Evolutionary conservation across 2,329 filamentous ascomycete species (phyloP), one percentile per base, ranked within the genome.

Genomic region (Fusarium compactum): DNA sequence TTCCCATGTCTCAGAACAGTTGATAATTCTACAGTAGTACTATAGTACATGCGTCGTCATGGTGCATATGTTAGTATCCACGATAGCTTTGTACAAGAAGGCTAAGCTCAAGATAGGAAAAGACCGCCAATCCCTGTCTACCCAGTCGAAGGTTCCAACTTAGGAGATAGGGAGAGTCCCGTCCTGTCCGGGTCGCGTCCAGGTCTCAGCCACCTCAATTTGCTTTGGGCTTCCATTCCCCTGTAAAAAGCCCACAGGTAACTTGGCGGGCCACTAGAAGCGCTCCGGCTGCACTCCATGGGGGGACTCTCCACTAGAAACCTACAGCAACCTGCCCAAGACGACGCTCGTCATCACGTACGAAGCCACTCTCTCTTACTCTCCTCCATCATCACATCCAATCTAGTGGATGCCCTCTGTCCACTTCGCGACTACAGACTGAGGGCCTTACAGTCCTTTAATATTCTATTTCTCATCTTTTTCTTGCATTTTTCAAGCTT

Each of bases 151-250:
- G 32, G 5, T 52, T 54, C 51, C 40, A 52, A 52, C 34, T 41
- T 52, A 62, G 62, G 56, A 62, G 32, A 38, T 29, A 29, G 27
- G 32, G 16, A 34, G 63, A 65, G 54, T 50, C 32, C 14, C 44
- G 63, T 46, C 18, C 34, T 38, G 34, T 38, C 34, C 34, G 34
- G 18, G 34, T 38, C 34, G 34, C 34, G 34, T 38, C 34, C 34
- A 38, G 34, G 34, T 38, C 62, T 61, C 64, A 72, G 70, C 70
- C 70, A 73, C 70, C 56, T 55, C 57, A 71, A 73, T 62, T 72
- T 72, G 59, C 69, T 68, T 58, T 58, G 44, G 50, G 55, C 51
- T 55, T 54, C 51, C 44, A 24, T 62, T 65, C 54, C 59, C 65
- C 59, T 68, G 59, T 43, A 51, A 52, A 40, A 52, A 51, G 43